These are phyloP conservation scores for Solanum medicagineum DNA, from an alignment of 257 asterid species.

Conservation along the genomic window DNA sequence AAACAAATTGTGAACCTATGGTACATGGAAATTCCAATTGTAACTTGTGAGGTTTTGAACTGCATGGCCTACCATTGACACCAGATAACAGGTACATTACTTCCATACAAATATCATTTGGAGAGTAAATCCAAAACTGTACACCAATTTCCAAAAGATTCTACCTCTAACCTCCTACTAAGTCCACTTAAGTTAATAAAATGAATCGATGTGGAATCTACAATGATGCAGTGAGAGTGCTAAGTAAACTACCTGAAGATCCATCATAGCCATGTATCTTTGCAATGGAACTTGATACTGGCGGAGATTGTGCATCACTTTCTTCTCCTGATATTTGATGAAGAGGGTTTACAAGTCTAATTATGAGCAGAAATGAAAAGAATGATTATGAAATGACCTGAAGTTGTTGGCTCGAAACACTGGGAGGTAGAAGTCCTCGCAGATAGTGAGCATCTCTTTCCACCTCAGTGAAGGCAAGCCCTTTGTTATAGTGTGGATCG, in stretches of 20 bases:
- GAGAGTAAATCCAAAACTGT: background rate
- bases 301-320: slow-evolving; percentile 62
- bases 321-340: slow-evolving; percentile 41
- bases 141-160: background rate
- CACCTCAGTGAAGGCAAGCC: slow-evolving; percentile 64
- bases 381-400: slow-evolving; percentile 41
- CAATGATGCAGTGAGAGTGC: background rate
- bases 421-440: slow-evolving; percentile 85
- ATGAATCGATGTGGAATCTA: background rate
- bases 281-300: slow-evolving; percentile 71
- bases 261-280: slow-evolving; percentile 92
- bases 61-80: background rate
- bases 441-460: slow-evolving; percentile 91
- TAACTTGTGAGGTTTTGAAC: background rate
- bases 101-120: background rate
- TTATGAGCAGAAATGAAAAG: background rate
- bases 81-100: background rate
- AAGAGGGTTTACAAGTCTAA: background rate
- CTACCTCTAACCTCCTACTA: background rate
- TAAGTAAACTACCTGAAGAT: slow-evolving; percentile 61
- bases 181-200: background rate
- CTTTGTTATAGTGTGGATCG: slow-evolving; percentile 87
- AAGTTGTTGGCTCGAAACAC: slow-evolving; percentile 57
- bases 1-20: background rate
- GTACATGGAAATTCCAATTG: background rate